Conservation (phyloP, 2,329 filamentous ascomycete species). For the Beauveria sp. region DNA sequence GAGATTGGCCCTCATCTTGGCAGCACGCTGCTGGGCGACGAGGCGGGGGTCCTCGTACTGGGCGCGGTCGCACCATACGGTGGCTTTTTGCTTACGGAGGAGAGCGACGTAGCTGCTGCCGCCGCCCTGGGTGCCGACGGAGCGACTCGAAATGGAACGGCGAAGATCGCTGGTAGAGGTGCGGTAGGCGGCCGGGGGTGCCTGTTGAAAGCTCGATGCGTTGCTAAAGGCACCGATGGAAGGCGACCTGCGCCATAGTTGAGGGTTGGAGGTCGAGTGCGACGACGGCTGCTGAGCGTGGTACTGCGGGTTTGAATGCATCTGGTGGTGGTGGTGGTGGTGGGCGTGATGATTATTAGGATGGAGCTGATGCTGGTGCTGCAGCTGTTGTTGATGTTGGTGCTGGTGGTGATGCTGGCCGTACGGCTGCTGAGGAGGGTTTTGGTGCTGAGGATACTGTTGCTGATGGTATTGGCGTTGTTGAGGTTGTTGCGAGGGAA, state of each 20-base stretch:
- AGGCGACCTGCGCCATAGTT: slow-evolving; percentile 50
- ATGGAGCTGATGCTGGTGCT: slow-evolving; percentile 8
- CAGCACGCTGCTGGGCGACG: slow-evolving; percentile 73
- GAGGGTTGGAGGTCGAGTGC: slow-evolving; percentile 21
- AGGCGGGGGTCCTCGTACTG: slow-evolving; percentile 87
- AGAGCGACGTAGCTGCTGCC: slow-evolving; percentile 79
- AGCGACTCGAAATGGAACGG: slow-evolving; percentile 75
- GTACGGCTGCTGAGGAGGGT: background rate
- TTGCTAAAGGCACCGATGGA: slow-evolving; percentile 64
- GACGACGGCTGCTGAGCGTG: slow-evolving; percentile 25
- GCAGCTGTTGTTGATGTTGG: slow-evolving; percentile 17
- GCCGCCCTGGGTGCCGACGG: slow-evolving; percentile 39
- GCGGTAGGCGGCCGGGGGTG: slow-evolving; percentile 49
- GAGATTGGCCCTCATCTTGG: slow-evolving; percentile 76
- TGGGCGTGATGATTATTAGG: background rate
- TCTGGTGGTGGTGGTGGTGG: slow-evolving; percentile 3
- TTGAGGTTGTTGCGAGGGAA: slow-evolving; percentile 25
- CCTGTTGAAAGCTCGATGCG: slow-evolving; percentile 57
- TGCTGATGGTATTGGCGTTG: background rate
- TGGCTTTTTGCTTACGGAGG: slow-evolving; percentile 95
- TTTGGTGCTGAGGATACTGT: background rate
- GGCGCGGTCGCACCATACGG: slow-evolving; percentile 93
- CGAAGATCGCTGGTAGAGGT: slow-evolving; percentile 53
- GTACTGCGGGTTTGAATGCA: slow-evolving; percentile 17
- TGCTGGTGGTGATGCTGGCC: background rate